Percentiles rank a stretch among this genome's conserved stretches.
These are phyloP conservation scores for Grosmannia huntii DNA, from an alignment of 2,329 filamentous ascomycete genomes.

Conservation along the genomic window DNA sequence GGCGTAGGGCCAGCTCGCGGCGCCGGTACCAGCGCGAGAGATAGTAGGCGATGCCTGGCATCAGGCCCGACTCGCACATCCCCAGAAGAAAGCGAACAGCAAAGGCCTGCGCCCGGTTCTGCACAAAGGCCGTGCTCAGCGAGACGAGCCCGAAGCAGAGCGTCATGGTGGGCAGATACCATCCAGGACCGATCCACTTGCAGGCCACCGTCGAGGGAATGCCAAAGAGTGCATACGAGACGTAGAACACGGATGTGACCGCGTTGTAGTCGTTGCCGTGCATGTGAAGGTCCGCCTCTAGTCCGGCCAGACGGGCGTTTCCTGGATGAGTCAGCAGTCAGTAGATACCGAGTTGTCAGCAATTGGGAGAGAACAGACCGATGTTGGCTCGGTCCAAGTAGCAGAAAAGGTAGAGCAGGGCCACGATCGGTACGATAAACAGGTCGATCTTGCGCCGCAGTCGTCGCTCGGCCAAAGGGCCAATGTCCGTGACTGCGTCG, in stretches of 20 bases:
- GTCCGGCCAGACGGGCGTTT: constrained; percentile 54
- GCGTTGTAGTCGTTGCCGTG: constrained; percentile 55
- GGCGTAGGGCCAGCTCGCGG: constrained; percentile 45
- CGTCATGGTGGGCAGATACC: constrained; percentile 52
- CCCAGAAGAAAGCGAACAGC: constrained; percentile 23
- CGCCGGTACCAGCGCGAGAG: constrained; percentile 55
- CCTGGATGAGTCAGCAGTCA: constrained; percentile 25
- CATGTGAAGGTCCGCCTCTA: constrained; percentile 49
- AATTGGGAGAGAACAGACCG: constrained; percentile 28
- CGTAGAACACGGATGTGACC: constrained; percentile 56
- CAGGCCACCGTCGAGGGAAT: constrained; percentile 56
- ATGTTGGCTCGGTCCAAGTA: constrained; percentile 68
- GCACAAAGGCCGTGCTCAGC: constrained; percentile 52
- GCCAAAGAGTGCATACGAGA: constrained; percentile 62
- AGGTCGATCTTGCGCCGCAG: constrained; percentile 54
- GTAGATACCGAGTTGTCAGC: background rate
- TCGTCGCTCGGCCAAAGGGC: constrained; percentile 41
- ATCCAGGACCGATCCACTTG: constrained; percentile 60
- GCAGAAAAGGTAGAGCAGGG: constrained; percentile 57
- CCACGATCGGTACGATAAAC: constrained; percentile 51
- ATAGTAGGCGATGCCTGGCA: constrained; percentile 65
- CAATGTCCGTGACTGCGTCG: constrained; percentile 14
- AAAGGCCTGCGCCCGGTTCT: constrained; percentile 30
- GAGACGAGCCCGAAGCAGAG: constrained; percentile 52
- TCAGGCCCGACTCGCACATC: constrained; percentile 53